phyloP scores from a whole-genome alignment of 2,329 filamentous ascomycete genomes.

The Colletotrichum somersetense region DNA sequence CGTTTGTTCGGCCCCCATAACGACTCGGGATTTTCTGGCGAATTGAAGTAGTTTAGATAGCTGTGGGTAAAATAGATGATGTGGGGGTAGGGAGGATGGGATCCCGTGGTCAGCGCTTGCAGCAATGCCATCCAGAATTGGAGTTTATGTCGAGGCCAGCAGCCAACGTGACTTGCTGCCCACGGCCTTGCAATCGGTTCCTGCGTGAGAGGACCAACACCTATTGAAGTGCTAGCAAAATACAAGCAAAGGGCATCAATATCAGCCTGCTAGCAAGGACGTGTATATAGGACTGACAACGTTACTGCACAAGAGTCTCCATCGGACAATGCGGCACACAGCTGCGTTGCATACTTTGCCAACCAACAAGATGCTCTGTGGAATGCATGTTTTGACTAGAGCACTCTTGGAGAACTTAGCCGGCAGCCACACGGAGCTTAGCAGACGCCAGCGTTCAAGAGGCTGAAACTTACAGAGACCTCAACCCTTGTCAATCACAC shows the following conservation, averaged over 20 bases:
- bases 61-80: conserved; percentile 1
- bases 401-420: conserved; percentile 16
- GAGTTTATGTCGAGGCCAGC: conserved; percentile 6
- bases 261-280: neutral
- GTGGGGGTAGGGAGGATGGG: neutral
- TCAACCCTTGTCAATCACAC: conserved; percentile 29
- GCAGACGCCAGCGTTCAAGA: conserved; percentile 16
- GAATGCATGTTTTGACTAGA: conserved; percentile 11
- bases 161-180: conserved; percentile 11
- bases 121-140: conserved; percentile 18
- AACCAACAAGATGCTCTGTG: neutral
- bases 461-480: conserved; percentile 26
- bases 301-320: neutral
- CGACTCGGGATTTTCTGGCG: neutral
- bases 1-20: conserved; percentile 18
- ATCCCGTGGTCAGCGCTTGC: conserved; percentile 20
- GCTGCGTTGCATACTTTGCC: neutral
- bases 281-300: neutral
- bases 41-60: neutral
- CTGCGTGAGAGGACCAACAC: neutral
- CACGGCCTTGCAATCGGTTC: conserved; percentile 23
- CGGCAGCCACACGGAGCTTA: neutral
- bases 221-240: neutral
- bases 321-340: neutral
- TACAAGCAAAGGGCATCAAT: neutral